phyloP scores from a whole-genome alignment of 345 rosid species.

The Mallotus nudiflorus region DNA sequence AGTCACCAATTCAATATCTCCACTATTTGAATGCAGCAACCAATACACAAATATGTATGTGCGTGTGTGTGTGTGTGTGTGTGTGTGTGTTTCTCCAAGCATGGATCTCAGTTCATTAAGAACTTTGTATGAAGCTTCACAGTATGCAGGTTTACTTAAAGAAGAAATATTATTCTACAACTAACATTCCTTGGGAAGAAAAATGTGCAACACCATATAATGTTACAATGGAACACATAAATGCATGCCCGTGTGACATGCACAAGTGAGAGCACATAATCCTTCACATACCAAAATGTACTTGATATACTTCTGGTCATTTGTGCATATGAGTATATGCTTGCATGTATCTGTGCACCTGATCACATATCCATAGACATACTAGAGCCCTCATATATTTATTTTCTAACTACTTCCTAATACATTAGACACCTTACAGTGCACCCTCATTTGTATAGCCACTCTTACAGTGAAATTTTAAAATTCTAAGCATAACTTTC shows the following conservation, averaged over 20 bases:
- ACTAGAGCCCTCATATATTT: background rate
- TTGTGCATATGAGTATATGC: background rate
- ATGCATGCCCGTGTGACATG: background rate
- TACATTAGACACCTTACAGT: background rate
- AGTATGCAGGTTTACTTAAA: background rate
- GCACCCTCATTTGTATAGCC: background rate
- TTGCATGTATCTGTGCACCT: too few species aligned
- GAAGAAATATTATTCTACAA: background rate
- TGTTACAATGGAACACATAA: background rate
- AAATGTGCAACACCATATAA: background rate
- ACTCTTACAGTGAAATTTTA: background rate
- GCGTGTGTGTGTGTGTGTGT: too few species aligned
- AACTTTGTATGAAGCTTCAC: background rate
- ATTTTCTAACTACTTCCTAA: too few species aligned
- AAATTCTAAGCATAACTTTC: background rate
- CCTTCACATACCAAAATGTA: background rate
- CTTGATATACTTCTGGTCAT: background rate
- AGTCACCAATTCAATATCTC: constrained; percentile 5
- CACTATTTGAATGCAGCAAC: background rate
- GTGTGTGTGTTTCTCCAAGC: too few species aligned
- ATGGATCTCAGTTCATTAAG: too few species aligned
- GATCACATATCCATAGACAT: background rate
- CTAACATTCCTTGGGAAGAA: background rate
- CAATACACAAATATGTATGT: too few species aligned
- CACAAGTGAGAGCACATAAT: background rate